Evolutionary conservation across 1,284 basidiomycete genomes (phyloP).

Genomic region (Afroboletus lepidellus): DNA sequence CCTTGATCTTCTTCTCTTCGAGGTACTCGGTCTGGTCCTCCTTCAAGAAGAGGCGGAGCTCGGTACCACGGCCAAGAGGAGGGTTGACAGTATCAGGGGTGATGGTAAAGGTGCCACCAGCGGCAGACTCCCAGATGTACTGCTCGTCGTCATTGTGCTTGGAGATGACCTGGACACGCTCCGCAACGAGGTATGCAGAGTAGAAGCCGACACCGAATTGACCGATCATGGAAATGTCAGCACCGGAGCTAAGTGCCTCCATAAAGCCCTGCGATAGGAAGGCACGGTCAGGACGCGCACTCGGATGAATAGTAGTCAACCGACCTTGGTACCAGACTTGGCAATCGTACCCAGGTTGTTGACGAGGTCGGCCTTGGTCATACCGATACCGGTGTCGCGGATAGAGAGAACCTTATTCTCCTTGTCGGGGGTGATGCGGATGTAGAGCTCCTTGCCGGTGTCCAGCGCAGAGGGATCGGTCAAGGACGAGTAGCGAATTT

Average conservation of each 20-base stretch:
- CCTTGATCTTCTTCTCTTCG: constrained; percentile 99
- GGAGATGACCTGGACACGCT: constrained; percentile 97
- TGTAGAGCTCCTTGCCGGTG: constrained; percentile 85
- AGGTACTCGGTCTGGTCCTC: constrained; percentile 99
- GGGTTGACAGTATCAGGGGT: constrained; percentile 90
- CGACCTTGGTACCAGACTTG: constrained; percentile 90
- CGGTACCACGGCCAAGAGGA: constrained; percentile 91
- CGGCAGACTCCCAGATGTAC: constrained; percentile 99
- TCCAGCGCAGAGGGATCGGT: constrained; percentile 90
- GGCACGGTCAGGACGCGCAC: constrained; percentile 10
- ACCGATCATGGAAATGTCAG: constrained; percentile 93
- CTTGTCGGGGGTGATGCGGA: constrained; percentile 93
- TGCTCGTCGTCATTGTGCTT: constrained; percentile 99
- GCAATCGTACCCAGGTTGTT: constrained; percentile 99
- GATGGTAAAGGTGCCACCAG: constrained; percentile 99
- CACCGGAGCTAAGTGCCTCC: constrained; percentile 94
- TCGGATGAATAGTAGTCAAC: constrained; percentile 12
- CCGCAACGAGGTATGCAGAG: constrained; percentile 98
- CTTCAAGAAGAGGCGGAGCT: constrained; percentile 95
- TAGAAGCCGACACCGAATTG: constrained; percentile 99
- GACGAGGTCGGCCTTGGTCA: constrained; percentile 98
- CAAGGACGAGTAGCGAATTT: constrained; percentile 91
- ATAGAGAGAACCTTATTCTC: constrained; percentile 92
- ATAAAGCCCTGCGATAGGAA: constrained; percentile 79
- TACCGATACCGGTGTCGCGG: constrained; percentile 97